Evolutionary conservation across 1,284 basidiomycete genomes (phyloP).

Genomic region (Sanguinoderma infundibulare): DNA sequence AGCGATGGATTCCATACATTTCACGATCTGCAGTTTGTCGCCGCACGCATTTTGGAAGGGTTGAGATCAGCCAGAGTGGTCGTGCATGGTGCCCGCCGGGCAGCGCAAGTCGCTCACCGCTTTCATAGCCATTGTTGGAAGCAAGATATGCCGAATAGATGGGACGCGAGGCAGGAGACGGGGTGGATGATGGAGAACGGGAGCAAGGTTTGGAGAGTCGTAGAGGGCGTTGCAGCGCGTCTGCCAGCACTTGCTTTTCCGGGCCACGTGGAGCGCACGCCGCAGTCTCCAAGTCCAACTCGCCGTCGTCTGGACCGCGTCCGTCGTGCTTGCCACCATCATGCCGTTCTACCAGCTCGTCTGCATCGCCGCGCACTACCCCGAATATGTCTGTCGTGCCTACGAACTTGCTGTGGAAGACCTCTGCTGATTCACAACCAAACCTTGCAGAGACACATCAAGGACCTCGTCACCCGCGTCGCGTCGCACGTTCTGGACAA

Average conservation of each 20-base stretch:
- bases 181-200: not conserved
- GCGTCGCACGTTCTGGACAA: constrained; percentile 76
- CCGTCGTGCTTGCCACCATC: constrained; percentile 18
- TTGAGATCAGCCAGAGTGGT: constrained; percentile 10
- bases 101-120: constrained; percentile 19
- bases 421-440: constrained; percentile 4
- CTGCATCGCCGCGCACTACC: constrained; percentile 76
- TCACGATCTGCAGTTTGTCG: constrained; percentile 56
- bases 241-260: constrained; percentile 17
- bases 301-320: constrained; percentile 8
- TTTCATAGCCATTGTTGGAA: constrained; percentile 28
- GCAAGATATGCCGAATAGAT: constrained; percentile 8
- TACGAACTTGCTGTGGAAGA: not conserved
- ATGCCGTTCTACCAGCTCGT: constrained; percentile 88
- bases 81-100: not conserved
- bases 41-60: not conserved
- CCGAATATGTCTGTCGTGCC: constrained; percentile 62
- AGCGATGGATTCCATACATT: constrained; percentile 52
- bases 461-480: constrained; percentile 75
- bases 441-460: constrained; percentile 66
- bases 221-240: constrained; percentile 14
- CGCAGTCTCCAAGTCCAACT: constrained; percentile 12
- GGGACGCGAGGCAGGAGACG: constrained; percentile 2
- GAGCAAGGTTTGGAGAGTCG: constrained; percentile 4
- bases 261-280: constrained; percentile 25